Conservation (phyloP, 352 stramenopile genomes). For the Globisporangium iwayamae region DNA sequence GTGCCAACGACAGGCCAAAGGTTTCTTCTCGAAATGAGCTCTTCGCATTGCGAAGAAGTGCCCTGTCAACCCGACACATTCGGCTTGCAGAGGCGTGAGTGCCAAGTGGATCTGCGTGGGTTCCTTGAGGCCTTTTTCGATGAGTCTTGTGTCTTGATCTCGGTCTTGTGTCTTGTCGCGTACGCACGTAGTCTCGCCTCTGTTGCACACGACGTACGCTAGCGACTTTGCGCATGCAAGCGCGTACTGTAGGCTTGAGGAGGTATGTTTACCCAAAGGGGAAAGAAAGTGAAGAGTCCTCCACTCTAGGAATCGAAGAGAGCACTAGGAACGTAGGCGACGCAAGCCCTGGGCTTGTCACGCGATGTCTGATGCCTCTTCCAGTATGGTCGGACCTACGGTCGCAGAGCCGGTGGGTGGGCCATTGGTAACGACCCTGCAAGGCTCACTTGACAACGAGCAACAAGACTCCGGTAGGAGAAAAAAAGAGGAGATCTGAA, state of each 20-base stretch:
- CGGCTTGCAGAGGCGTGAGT: background rate
- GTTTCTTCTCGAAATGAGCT: background rate
- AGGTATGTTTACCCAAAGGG: background rate
- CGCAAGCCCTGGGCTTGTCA: background rate
- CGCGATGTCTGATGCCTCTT: too few relatives aligned
- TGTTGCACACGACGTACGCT: background rate
- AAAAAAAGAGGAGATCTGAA: too few relatives aligned
- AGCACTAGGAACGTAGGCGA: background rate
- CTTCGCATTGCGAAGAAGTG: background rate
- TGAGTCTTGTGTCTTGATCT: background rate
- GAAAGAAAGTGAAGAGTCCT: background rate
- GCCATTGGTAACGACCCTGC: too few relatives aligned
- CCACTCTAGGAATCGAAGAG: too few relatives aligned
- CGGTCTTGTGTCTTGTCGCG: background rate
- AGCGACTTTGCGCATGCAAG: background rate
- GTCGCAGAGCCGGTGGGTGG: too few relatives aligned
- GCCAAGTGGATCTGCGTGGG: background rate
- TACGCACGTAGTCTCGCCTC: background rate
- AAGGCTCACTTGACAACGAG: too few relatives aligned
- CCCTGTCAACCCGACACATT: too few relatives aligned
- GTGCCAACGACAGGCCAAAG: background rate
- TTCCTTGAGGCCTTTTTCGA: background rate
- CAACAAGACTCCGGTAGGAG: too few relatives aligned
- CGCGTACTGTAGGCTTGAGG: conserved; percentile 2
- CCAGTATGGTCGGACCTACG: too few relatives aligned